Evolutionary conservation across 768 basidiomycete species (phyloP).

Genomic region (Trametes meyenii): DNA sequence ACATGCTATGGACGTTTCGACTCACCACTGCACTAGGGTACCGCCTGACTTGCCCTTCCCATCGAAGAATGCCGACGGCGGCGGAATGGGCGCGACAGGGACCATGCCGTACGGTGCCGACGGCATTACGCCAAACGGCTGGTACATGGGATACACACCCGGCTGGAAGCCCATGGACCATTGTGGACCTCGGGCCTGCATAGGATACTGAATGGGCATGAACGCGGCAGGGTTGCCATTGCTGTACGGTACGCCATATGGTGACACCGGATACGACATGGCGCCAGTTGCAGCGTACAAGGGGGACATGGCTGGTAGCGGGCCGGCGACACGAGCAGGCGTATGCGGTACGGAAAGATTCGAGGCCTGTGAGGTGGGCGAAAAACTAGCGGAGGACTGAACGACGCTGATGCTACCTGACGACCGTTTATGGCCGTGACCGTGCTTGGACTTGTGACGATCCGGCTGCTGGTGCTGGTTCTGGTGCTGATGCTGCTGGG

Average conservation of each 20-base stretch:
- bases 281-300: not conserved
- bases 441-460: conserved; percentile 8
- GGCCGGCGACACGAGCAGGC: not conserved
- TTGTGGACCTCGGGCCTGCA: conserved; percentile 14
- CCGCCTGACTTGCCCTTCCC: conserved; percentile 16
- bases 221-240: conserved; percentile 10
- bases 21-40: conserved; percentile 13
- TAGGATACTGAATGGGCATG: conserved; percentile 20
- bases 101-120: conserved; percentile 18
- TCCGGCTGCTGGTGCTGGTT: not conserved
- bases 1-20: not conserved
- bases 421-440: conserved; percentile 26
- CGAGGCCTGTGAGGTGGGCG: conserved; percentile 1
- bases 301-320: not conserved
- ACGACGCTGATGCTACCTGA: conserved; percentile 19
- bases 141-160: conserved; percentile 17
- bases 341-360: conserved; percentile 13
- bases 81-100: conserved; percentile 15
- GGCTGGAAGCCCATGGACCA: conserved; percentile 25
- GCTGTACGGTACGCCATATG: conserved; percentile 12
- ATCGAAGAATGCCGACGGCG: conserved; percentile 12
- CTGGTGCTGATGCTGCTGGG: conserved; percentile 4
- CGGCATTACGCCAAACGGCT: conserved; percentile 17
- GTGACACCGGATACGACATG: conserved; percentile 1
- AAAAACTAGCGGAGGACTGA: not conserved